Evolutionary conservation across 2,329 filamentous ascomycete species (phyloP), one percentile per base, ranked within the genome.

Genomic region (Zymoseptoria pseudotritici): DNA sequence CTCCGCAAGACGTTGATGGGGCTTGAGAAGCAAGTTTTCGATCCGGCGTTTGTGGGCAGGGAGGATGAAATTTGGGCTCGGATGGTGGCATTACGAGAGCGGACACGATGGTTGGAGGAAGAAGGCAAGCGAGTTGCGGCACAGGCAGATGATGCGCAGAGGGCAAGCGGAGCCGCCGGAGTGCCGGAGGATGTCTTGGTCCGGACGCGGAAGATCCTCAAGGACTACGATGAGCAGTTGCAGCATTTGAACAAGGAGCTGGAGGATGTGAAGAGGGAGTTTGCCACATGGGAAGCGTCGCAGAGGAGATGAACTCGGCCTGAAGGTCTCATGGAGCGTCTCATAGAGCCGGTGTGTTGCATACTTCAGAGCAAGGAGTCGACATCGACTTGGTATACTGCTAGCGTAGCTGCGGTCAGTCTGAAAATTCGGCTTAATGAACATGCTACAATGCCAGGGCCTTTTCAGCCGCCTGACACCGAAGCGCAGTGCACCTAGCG

Each of bases 11-110:
- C 89, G 72, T 78, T 95, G 60, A 78, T 86, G 69, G 80, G 78
- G 22, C 77, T 94, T 60, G 88, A 92, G 72, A 83, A 84, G 69
- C 79, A 80, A 55, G 83, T 91, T 26, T 85, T 86, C 64, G 90
- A 94, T 69, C 90, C 90, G 7, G 86, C 86, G 7, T 80, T 93
- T 58, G 83, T 83, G 46, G 89, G 89, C 2, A 80, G 89, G 65
- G 87, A 90, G 71, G 90, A 94, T 74, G 90, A 94, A 77, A 85
- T 94, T 52, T 94, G 90, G 90, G 91, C 89, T 65, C 80, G 90
- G 53, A 83, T 94, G 76, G 87, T 91, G 54, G 83, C 87, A 46
- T 78, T 94, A 54, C 80, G 88, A 64, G 88, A 89, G 62, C 85
- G 90, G 65, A 87, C 88, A 21, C 84, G 87, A 65, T 82, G 85